Conservation (phyloP, 1,284 basidiomycete species). For the Pyrrhoderma noxium region DNA sequence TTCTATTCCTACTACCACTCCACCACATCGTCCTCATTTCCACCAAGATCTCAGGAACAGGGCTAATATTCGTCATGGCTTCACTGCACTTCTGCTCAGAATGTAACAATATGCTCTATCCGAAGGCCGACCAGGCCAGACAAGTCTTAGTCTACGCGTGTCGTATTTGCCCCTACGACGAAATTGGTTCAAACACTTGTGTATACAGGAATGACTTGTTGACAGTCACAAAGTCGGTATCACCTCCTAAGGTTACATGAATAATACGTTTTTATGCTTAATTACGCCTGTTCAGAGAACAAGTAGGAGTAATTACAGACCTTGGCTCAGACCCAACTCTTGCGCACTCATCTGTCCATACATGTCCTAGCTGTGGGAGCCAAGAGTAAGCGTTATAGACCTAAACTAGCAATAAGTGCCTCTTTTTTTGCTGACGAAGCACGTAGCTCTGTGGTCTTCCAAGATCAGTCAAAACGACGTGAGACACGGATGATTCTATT, state of each 20-base stretch:
- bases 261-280: not conserved
- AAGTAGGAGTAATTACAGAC: constrained; percentile 87
- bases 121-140: constrained; percentile 82
- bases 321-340: constrained; percentile 89
- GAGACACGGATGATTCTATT: constrained; percentile 91
- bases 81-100: constrained; percentile 84
- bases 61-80: constrained; percentile 32
- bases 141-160: constrained; percentile 89
- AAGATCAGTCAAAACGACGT: constrained; percentile 91
- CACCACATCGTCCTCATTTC: too few species aligned
- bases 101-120: constrained; percentile 94
- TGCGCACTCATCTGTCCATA: constrained; percentile 58
- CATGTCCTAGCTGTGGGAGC: constrained; percentile 62
- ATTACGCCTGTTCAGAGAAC: constrained; percentile 54
- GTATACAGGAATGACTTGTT: constrained; percentile 94
- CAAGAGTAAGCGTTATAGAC: constrained; percentile 51
- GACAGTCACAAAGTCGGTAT: constrained; percentile 83
- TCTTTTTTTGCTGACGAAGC: constrained; percentile 15
- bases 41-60: too few species aligned
- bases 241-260: constrained; percentile 5
- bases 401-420: not conserved
- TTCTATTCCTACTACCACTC: too few species aligned
- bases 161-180: constrained; percentile 86
- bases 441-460: constrained; percentile 84
- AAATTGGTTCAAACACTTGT: constrained; percentile 80